These are phyloP conservation scores for Cladosporium sp. DNA, from an alignment of 2,329 filamentous ascomycete species.

Conservation along the genomic window DNA sequence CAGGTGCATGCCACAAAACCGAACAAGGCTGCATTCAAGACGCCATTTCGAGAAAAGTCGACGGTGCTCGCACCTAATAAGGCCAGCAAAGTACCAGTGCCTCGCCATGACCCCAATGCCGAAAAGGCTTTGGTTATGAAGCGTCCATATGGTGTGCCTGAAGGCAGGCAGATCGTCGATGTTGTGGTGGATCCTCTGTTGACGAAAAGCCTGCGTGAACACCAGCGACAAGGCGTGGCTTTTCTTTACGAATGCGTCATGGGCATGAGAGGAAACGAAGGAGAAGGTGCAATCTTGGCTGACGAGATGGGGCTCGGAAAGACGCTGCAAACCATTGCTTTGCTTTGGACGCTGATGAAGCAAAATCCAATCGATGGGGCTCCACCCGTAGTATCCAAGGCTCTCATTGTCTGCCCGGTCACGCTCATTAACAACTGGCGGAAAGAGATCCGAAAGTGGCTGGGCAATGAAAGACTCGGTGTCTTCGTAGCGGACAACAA, in stretches of 20 bases:
- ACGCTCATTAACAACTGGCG: slow-evolving; percentile 70
- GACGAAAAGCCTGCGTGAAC: slow-evolving; percentile 58
- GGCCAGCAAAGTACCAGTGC: slow-evolving; percentile 46
- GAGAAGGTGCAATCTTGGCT: slow-evolving; percentile 66
- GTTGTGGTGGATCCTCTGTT: slow-evolving; percentile 68
- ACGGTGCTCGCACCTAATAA: slow-evolving; percentile 39
- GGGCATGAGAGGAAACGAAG: slow-evolving; percentile 63
- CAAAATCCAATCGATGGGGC: slow-evolving; percentile 63
- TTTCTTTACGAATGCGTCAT: slow-evolving; percentile 75
- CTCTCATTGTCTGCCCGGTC: slow-evolving; percentile 68
- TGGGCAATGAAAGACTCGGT: slow-evolving; percentile 65
- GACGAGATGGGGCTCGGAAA: slow-evolving; percentile 76
- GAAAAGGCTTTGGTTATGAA: slow-evolving; percentile 64
- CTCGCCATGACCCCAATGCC: slow-evolving; percentile 61
- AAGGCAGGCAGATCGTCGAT: slow-evolving; percentile 64
- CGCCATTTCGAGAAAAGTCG: slow-evolving; percentile 51
- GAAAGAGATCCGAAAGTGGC: slow-evolving; percentile 70
- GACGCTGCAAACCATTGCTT: slow-evolving; percentile 66
- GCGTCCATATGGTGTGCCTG: slow-evolving; percentile 51
- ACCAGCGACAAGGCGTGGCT: slow-evolving; percentile 65
- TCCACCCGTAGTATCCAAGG: slow-evolving; percentile 62
- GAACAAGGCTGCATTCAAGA: slow-evolving; percentile 53
- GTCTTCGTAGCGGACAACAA: slow-evolving; percentile 63
- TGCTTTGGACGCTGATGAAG: slow-evolving; percentile 69
- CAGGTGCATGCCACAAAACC: slow-evolving; percentile 35